Base-by-base conservation (phyloP, 1,284 basidiomycete genomes). In the Ustilago trichophora region DNA sequence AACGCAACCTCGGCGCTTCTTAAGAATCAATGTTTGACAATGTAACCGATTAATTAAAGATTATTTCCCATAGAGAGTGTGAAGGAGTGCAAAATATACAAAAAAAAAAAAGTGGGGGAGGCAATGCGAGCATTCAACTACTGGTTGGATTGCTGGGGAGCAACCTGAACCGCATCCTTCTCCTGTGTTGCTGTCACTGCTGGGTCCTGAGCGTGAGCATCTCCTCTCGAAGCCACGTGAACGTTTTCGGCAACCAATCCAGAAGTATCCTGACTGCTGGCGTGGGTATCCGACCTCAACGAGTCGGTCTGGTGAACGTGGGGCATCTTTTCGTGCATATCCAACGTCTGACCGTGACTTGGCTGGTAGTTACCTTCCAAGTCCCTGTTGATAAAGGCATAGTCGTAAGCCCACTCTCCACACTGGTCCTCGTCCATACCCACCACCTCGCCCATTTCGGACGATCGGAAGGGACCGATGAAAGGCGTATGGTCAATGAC, bases 371-470 rank as follows among this genome's bases (percentile, higher is more conserved):
- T 75, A 44, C 73, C 73, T 38, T 78, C 75, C 31, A 76, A 48
- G 35, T 74, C 73, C 16, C 74, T 62, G 69, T 77, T 75, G 67
- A 75, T 60, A 46, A 64, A 71, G 11, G 72, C 69, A 31, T 67
- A 77, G 56, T 75, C 78, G 64, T 80, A 77, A 1, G 77, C 77
- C 49, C 51, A 72, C 59, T 93, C 89, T 27, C 88, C 87, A 75
- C 91, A 78, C 64, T 83, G 80, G 44, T 78, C 81, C 62, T 80
- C 91, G 82, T 97, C 93, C 87, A 95, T 90, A 44, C 93, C 93
- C 47, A 92, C 85, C 53, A 86, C 86, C 84, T 96, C 92, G 27
- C 88, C 90, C 78, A 91, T 88, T 29, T 88, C 87, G 15, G 87
- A 86, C 18, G 88, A 87, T 35, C 90, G 86, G 74, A 96, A 87